Base-by-base conservation (phyloP, 2,329 filamentous ascomycete genomes). In the Capronia epimyces region DNA sequence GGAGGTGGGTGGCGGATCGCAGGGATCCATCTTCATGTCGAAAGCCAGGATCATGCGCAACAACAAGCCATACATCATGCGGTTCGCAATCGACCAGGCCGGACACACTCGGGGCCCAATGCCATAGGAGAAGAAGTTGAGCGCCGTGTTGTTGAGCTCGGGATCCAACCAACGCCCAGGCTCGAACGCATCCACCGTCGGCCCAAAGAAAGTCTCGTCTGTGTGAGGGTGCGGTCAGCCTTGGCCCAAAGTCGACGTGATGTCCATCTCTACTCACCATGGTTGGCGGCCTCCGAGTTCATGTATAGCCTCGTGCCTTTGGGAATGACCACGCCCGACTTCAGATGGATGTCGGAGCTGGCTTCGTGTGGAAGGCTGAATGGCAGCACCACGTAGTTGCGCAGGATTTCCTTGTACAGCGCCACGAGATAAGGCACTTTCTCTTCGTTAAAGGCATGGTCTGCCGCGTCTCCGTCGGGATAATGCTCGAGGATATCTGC, bases 341-440 rank as follows among this genome's bases (percentile, higher is more conserved):
- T 42, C 39, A 42, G n/a, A 3, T 10, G 12, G 39, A 42, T 21
- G 20, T 42, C 39, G 12, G 4, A 5, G 39, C 6, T 42, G n/a
- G 39, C 39, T 13, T 18, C n/a, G n/a, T 21, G 39, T 16, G 39
- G 39, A 3, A 42, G 18, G n/a, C 39, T 18, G 39, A 18, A 42
- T 6, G 39, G 39, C n/a, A 42, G 6, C 5, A 42, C 39, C 12
- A 16, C 13, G n/a, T 42, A 42, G 18, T 42, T 18, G 10, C 39
- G 39, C 16, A 42, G 39, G 4, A 42, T 42, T 21, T 42, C 39
- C 16, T 42, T 42, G 18, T 42, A 42, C n/a, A 42, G 6, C 4
- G 39, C 39, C 6, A 25, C 39, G 39, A 42, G 6, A 16, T 15
- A 42, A 3, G 8, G 8, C 3, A 21, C 18, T 3, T 42, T 5